Evolutionary conservation across 1,284 basidiomycete genomes (phyloP).

Genomic region (Irpex sp.): DNA sequence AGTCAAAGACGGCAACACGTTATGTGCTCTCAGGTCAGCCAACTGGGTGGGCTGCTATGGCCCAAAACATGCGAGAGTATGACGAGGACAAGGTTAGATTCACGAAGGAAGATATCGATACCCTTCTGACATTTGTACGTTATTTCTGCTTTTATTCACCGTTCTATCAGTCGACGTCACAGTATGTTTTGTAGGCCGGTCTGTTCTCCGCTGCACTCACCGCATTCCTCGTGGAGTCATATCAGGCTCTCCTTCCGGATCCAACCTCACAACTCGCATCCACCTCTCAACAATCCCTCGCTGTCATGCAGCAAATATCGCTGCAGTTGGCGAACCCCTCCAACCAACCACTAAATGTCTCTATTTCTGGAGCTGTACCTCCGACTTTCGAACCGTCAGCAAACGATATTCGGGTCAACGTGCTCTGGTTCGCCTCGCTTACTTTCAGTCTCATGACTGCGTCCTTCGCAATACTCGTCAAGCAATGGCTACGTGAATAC

Average conservation of each 20-base stretch:
- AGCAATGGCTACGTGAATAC: not conserved
- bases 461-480: not conserved
- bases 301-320: not conserved
- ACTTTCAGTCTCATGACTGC: not conserved
- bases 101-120: constrained; percentile 11
- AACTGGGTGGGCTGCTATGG: constrained; percentile 4
- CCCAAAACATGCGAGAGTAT: not conserved
- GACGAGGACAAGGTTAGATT: constrained; percentile 4
- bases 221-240: too few species aligned
- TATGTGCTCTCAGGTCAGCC: too few species aligned
- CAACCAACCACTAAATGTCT: not conserved
- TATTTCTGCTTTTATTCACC: not conserved
- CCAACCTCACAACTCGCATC: too few species aligned
- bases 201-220: not conserved
- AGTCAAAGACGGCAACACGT: too few species aligned
- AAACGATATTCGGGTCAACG: not conserved
- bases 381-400: not conserved
- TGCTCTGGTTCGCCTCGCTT: not conserved
- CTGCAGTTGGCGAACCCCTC: not conserved
- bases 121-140: constrained; percentile 13
- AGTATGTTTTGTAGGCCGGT: constrained; percentile 5
- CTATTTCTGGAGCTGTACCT: not conserved
- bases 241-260: too few species aligned
- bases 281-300: too few species aligned
- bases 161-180: not conserved